Evolutionary conservation across 2,329 filamentous ascomycete species (phyloP).

Genomic region (Colletotrichum truncatum): DNA sequence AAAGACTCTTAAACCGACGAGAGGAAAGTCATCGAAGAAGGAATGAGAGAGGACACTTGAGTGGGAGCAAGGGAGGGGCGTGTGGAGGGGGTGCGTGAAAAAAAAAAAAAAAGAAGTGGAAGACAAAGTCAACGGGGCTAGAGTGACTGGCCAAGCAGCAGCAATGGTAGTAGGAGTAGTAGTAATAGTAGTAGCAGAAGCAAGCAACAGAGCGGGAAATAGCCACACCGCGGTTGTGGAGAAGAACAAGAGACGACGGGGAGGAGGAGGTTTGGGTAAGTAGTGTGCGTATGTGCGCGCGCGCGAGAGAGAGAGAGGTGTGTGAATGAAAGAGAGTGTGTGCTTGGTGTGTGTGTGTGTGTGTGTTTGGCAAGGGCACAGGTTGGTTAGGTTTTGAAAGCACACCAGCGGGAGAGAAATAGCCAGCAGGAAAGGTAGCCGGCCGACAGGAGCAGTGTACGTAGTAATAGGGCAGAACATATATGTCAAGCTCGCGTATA

Average conservation of each 20-base stretch:
- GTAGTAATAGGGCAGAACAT: conserved; percentile 27
- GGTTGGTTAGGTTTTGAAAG: conserved; percentile 19
- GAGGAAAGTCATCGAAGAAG: conserved; percentile 30
- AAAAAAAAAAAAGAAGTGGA: conserved; percentile 18
- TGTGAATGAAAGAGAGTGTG: not conserved
- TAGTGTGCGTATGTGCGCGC: not conserved
- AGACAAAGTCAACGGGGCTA: conserved; percentile 4
- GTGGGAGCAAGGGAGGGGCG: conserved; percentile 19
- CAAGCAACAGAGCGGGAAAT: conserved; percentile 9
- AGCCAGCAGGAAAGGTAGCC: conserved; percentile 3
- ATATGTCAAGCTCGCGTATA: conserved; percentile 30
- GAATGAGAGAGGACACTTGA: conserved; percentile 25
- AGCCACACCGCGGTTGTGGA: conserved; percentile 22
- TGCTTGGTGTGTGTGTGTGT: conserved; percentile 1
- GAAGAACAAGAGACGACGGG: conserved; percentile 25
- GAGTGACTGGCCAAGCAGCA: conserved; percentile 1
- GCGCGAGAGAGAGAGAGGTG: conserved; percentile 2
- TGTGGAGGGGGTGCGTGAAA: conserved; percentile 24
- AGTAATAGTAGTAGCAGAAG: not conserved
- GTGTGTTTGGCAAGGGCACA: conserved; percentile 28
- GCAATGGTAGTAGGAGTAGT: not conserved
- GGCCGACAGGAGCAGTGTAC: conserved; percentile 9
- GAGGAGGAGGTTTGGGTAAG: conserved; percentile 2
- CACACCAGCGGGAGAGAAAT: not conserved
- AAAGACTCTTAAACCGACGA: conserved; percentile 27